phyloP scores from a whole-genome alignment of 345 rosid species.

The Dipteronia sinensis region DNA sequence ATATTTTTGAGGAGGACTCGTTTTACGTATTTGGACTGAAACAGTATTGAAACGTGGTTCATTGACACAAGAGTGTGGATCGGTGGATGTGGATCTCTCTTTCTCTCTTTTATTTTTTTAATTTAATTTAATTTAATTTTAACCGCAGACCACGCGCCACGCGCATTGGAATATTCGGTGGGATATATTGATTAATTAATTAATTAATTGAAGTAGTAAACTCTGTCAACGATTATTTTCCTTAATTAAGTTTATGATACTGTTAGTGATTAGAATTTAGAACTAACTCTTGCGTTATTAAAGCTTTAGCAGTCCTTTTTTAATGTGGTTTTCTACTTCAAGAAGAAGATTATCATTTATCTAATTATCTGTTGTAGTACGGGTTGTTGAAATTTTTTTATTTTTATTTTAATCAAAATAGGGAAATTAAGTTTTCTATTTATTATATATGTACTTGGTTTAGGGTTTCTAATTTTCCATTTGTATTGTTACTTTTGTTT shows the following conservation, averaged over 20 bases:
- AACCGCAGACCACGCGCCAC: neutral
- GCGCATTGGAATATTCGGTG: neutral
- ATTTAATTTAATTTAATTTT: neutral
- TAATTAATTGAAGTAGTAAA: no score
- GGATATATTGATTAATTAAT: no score
- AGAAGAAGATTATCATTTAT: neutral
- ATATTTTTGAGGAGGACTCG: conserved; percentile 16
- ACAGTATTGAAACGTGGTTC: conserved; percentile 21
- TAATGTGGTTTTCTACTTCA: neutral
- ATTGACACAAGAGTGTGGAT: neutral
- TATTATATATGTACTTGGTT: no score
- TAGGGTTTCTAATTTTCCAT: no score
- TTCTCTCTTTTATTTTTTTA: neutral
- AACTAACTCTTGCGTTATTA: no score
- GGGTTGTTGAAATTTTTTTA: no score
- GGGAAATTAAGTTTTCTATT: no score
- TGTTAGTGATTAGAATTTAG: neutral
- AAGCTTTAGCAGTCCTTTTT: no score
- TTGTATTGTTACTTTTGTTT: no score
- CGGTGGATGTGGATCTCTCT: neutral
- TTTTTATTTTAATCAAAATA: no score
- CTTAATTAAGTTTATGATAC: neutral
- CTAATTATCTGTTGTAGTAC: no score
- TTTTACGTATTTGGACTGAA: conserved; percentile 19
- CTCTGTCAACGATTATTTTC: neutral